Evolutionary conservation across 352 stramenopile genomes (phyloP).

Genomic region (Globisporangium cystogenes): DNA sequence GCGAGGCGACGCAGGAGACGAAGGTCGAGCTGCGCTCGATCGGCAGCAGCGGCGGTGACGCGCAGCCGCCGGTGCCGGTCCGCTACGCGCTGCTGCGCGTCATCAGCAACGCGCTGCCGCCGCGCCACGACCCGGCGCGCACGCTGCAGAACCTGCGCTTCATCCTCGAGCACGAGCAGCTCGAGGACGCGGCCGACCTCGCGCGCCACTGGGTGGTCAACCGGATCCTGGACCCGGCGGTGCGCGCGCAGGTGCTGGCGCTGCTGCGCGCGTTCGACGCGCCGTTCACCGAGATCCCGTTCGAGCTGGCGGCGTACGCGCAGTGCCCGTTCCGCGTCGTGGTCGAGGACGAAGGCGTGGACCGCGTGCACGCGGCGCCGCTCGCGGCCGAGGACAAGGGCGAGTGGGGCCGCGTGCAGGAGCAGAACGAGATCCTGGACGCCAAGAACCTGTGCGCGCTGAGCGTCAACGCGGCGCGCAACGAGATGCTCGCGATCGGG

Average conservation of each 20-base stretch:
- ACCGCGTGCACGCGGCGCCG: slow-evolving; percentile 24
- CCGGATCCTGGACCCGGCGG: slow-evolving; percentile 24
- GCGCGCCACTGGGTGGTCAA: slow-evolving; percentile 51
- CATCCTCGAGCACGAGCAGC: slow-evolving; percentile 40
- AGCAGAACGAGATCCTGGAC: slow-evolving; percentile 36
- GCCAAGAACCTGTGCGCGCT: slow-evolving; percentile 45
- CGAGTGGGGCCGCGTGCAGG: slow-evolving; percentile 25
- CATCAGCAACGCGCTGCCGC: slow-evolving; percentile 49
- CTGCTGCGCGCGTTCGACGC: slow-evolving; percentile 31
- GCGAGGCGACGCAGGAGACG: background rate
- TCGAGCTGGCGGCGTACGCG: slow-evolving; percentile 28
- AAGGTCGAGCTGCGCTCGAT: background rate
- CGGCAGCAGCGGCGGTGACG: too few relatives aligned
- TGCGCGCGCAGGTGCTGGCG: slow-evolving; percentile 21
- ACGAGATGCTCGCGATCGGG: slow-evolving; percentile 42
- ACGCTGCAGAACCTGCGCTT: slow-evolving; percentile 45
- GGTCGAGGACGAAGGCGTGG: slow-evolving; percentile 29
- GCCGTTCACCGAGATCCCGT: slow-evolving; percentile 35
- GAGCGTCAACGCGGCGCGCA: slow-evolving; percentile 42
- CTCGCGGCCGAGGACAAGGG: slow-evolving; percentile 7
- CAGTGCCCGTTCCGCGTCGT: slow-evolving; percentile 32
- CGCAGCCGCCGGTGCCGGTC: background rate
- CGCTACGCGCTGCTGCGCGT: slow-evolving; percentile 31
- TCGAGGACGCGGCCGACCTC: slow-evolving; percentile 20
- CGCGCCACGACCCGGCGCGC: slow-evolving; percentile 32